These are phyloP conservation scores for Actinomortierella ambigua DNA, from an alignment of 371 early-diverging fungal species.

Conservation along the genomic window DNA sequence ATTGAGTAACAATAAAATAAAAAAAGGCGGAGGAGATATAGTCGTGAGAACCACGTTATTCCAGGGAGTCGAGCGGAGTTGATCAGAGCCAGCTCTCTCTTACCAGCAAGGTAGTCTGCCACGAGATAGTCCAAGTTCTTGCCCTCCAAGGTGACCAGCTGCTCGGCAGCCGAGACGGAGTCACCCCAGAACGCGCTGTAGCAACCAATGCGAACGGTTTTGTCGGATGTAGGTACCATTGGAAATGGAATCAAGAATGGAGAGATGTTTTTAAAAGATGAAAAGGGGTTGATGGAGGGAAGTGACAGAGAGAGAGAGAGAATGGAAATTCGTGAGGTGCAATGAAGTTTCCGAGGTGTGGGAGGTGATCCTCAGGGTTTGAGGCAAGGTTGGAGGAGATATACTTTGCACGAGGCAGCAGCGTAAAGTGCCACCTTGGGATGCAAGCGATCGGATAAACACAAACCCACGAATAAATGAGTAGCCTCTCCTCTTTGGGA, in stretches of 20 bases:
- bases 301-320: neutral
- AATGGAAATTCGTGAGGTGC: too few relatives aligned
- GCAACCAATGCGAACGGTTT: constrained; percentile 70
- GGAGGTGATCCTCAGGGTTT: too few relatives aligned
- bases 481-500: too few relatives aligned
- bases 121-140: constrained; percentile 76
- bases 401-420: too few relatives aligned
- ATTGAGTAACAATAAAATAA: too few relatives aligned
- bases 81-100: neutral
- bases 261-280: neutral
- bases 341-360: neutral
- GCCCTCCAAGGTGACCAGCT: constrained; percentile 71
- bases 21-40: too few relatives aligned
- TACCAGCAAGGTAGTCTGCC: constrained; percentile 70
- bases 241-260: constrained; percentile 1
- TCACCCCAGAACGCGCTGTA: constrained; percentile 79
- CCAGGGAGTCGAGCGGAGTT: too few relatives aligned
- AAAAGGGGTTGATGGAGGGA: neutral
- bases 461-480: too few relatives aligned
- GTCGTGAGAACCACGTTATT: too few relatives aligned
- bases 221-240: constrained; percentile 25
- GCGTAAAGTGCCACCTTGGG: too few relatives aligned
- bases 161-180: constrained; percentile 69
- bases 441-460: too few relatives aligned
- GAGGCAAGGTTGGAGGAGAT: too few relatives aligned